Percentiles rank a stretch among this genome's conserved stretches.
Conservation (phyloP, 768 basidiomycete genomes). For the Lactarius quietus region DNA sequence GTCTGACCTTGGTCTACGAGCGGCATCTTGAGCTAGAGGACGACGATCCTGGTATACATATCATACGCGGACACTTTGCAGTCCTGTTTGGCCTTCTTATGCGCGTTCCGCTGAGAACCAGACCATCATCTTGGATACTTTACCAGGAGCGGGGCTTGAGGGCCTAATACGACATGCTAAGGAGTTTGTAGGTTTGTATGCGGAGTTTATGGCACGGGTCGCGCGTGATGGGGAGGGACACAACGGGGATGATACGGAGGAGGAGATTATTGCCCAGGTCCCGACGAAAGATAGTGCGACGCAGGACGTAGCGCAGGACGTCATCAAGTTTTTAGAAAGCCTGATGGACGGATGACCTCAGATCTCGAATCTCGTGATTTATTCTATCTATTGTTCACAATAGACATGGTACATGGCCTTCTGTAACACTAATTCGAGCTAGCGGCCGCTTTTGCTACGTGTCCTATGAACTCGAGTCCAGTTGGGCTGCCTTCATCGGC, state of each 20-base stretch:
- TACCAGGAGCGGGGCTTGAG: conserved; percentile 37
- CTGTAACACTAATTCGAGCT: conserved; percentile 4
- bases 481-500: conserved; percentile 41
- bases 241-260: conserved; percentile 20
- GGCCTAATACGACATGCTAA: conserved; percentile 37
- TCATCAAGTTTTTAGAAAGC: conserved; percentile 52
- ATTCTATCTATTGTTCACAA: conserved; percentile 2
- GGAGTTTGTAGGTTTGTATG: conserved; percentile 43
- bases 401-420: conserved; percentile 2
- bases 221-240: conserved; percentile 23
- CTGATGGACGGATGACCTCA: conserved; percentile 29
- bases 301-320: conserved; percentile 36
- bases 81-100: conserved; percentile 62
- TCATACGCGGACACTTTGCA: conserved; percentile 70
- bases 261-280: conserved; percentile 9
- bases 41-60: conserved; percentile 34
- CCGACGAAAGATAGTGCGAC: conserved; percentile 25
- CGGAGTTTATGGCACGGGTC: conserved; percentile 33
- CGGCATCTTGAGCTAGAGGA: conserved; percentile 36
- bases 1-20: conserved; percentile 49
- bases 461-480: conserved; percentile 20
- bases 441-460: not conserved
- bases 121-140: conserved; percentile 32
- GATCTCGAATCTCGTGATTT: conserved; percentile 7
- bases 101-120: conserved; percentile 35